A percentile compares a stretch with the other conserved stretches of the same genome.
Evolutionary conservation across 2,329 filamentous ascomycete genomes (phyloP).

Genomic region (Apiospora pterosperma): DNA sequence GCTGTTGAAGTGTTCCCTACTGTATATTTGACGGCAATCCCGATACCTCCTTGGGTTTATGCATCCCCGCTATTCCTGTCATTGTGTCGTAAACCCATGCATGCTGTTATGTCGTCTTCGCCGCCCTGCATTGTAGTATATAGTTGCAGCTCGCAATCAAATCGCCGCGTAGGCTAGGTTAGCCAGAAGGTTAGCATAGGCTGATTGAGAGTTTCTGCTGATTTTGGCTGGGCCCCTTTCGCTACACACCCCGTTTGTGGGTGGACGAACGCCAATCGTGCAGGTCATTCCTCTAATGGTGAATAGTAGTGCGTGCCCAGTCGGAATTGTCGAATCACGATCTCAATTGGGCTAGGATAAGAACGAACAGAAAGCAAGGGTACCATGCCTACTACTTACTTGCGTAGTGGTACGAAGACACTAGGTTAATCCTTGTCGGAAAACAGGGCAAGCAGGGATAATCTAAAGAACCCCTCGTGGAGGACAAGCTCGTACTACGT

Average conservation of each 20-base stretch:
- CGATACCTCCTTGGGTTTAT: background rate
- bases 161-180: too few species aligned
- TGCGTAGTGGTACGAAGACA: background rate
- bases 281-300: background rate
- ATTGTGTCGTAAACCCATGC: background rate
- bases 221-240: background rate
- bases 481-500: too few species aligned
- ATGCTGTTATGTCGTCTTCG: background rate
- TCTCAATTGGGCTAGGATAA: background rate
- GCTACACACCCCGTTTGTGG: background rate
- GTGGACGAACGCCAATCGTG: conserved; percentile 1
- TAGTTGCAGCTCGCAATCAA: background rate
- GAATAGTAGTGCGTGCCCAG: background rate
- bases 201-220: background rate
- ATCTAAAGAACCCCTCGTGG: background rate
- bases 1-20: background rate
- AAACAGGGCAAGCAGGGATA: background rate
- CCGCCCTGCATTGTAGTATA: background rate
- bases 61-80: background rate
- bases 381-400: background rate
- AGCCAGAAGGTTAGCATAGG: too few species aligned
- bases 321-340: background rate
- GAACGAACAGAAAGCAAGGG: background rate
- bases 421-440: background rate
- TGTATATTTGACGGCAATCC: background rate